Evolutionary conservation across 495 filamentous ascomycete genomes (phyloP), one percentile per base, ranked within the genome.

Genomic region (Jackrogersella multiformis): DNA sequence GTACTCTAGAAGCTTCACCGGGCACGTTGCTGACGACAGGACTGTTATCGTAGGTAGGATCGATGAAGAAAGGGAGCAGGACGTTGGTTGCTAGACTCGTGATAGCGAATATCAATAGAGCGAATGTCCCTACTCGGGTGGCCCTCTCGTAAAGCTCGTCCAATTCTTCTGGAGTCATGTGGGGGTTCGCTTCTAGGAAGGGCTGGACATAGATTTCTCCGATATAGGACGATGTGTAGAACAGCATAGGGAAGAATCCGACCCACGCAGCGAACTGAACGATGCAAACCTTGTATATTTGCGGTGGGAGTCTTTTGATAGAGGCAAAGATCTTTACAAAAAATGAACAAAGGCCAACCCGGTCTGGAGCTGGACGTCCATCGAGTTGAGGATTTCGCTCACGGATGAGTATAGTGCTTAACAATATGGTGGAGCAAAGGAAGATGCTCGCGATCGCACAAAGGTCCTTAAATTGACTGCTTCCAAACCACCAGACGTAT

Each of bases 161-260:
- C 56, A 96, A 84, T 72, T 97, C 86, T 34, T 83, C 84, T 0
- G 87, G 80, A 1, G 89, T 85, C 81, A 97, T 89, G 71, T 92
- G 70, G 2, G 91, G 92, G 68, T 96, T 88, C 49, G 84, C 79
- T 65, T 85, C 84, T 56, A 97, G 89, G 56, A 84, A 89, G 0
- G 92, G 92, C 70, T 96, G 88, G 36, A 90, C 89, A 71, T 96
- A 95, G 54, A 96, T 88, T 74, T 97, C 92, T 53, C 90, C 93
- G 70, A 97, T 89, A 75, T 93, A 97, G 24, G 91, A 95, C 1
- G 92, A 95, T 5, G 92, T 90, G 79, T 97, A 97, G 77, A 94
- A 97, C 0, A 97, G 82, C 79, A 96, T 94, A 15, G 93, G 93
- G 71, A 97, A 97, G 90, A 93, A 97, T 60, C 91, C 93, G 65